Conservation (phyloP, 495 filamentous ascomycete species). For the Aspergillus affinis region DNA sequence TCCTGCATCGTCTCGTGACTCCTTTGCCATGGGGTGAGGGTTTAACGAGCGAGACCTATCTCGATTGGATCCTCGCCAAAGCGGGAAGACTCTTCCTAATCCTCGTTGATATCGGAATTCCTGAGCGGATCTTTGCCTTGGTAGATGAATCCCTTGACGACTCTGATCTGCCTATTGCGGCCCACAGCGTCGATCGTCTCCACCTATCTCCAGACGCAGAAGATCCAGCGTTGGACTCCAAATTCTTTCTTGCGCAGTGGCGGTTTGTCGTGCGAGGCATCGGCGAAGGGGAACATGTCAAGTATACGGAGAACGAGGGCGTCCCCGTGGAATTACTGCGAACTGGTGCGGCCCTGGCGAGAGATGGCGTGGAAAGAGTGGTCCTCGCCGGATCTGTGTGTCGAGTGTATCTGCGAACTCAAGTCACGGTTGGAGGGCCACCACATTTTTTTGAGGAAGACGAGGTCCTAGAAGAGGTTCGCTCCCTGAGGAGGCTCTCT, state of each 20-base stretch:
- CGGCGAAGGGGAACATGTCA: conserved; percentile 64
- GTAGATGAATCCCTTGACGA: conserved; percentile 89
- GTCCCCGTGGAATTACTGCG: conserved; percentile 74
- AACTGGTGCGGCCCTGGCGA: conserved; percentile 45
- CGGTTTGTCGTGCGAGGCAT: conserved; percentile 74
- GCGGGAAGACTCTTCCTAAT: conserved; percentile 81
- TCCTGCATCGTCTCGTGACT: conserved; percentile 64
- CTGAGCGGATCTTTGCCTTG: conserved; percentile 81
- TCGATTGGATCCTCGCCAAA: conserved; percentile 85
- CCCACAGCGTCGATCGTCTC: conserved; percentile 68
- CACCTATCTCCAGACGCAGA: conserved; percentile 57
- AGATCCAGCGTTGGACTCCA: conserved; percentile 64
- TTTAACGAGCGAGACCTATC: conserved; percentile 85
- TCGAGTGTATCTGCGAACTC: conserved; percentile 65
- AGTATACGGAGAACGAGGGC: conserved; percentile 75
- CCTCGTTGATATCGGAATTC: conserved; percentile 72
- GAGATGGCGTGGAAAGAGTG: conserved; percentile 65
- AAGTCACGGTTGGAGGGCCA: conserved; percentile 61
- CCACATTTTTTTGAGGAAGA: conserved; percentile 58
- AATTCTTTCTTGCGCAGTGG: conserved; percentile 81
- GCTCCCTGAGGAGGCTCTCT: conserved; percentile 59
- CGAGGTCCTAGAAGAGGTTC: conserved; percentile 70
- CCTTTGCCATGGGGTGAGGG: conserved; percentile 82
- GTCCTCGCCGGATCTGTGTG: conserved; percentile 46
- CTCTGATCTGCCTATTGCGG: conserved; percentile 77